Evolutionary conservation across 2,329 filamentous ascomycete genomes (phyloP).

Genomic region (Apiospora sp.): DNA sequence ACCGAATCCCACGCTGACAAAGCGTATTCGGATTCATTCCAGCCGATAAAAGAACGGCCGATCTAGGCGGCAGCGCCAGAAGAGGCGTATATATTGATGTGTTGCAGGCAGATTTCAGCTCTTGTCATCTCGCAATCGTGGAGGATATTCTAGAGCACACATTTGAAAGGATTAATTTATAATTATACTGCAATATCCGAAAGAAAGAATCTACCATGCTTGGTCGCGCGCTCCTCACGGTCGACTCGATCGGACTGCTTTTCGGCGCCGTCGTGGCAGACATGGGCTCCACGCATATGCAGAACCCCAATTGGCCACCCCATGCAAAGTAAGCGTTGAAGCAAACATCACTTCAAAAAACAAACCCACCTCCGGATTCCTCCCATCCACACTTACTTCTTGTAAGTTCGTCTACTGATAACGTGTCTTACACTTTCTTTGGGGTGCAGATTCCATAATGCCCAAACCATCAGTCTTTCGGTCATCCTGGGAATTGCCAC

Average conservation of each 20-base stretch:
- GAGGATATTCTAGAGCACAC: background rate
- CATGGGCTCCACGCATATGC: constrained; percentile 51
- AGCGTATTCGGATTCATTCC: background rate
- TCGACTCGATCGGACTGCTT: constrained; percentile 48
- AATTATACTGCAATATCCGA: background rate
- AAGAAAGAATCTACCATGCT: constrained; percentile 38
- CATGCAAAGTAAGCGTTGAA: constrained; percentile 49
- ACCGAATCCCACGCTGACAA: background rate
- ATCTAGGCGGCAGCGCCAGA: background rate
- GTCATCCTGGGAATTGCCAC: constrained; percentile 48
- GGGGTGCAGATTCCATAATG: constrained; percentile 49
- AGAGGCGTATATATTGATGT: background rate
- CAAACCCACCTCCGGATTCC: background rate
- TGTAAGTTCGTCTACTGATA: background rate
- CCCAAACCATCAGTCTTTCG: constrained; percentile 52
- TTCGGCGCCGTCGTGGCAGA: constrained; percentile 49
- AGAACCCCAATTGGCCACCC: constrained; percentile 54
- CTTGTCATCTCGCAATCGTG: background rate
- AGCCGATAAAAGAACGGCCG: background rate
- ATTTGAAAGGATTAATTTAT: background rate
- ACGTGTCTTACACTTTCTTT: background rate
- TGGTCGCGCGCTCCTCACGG: constrained; percentile 50
- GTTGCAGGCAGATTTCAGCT: background rate
- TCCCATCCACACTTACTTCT: background rate
- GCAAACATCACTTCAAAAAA: background rate